Evolutionary conservation across 257 asterid species (phyloP).

Genomic region (Jaltomata sinuosa): DNA sequence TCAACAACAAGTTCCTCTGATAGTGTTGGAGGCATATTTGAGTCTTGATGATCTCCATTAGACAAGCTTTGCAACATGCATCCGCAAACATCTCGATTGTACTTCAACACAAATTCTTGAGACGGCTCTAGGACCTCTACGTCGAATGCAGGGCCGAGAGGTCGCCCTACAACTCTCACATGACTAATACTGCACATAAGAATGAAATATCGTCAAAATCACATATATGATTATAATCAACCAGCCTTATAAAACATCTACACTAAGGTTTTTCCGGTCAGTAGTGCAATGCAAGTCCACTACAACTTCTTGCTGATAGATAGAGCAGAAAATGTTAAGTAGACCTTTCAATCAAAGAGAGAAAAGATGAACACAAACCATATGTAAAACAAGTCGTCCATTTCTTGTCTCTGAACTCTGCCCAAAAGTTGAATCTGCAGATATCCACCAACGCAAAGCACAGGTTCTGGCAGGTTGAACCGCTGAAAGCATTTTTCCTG

Average conservation of each 20-base stretch:
- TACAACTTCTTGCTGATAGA: background rate
- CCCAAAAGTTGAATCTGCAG: slow-evolving; percentile 68
- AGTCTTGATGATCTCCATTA: background rate
- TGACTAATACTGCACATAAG: slow-evolving; percentile 3
- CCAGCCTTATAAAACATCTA: background rate
- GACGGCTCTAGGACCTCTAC: slow-evolving; percentile 6
- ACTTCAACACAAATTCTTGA: slow-evolving; percentile 6
- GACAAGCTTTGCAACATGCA: background rate
- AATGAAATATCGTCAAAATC: background rate
- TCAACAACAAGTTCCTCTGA: background rate
- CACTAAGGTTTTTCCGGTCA: background rate
- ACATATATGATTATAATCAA: background rate
- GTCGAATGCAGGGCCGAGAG: slow-evolving; percentile 4
- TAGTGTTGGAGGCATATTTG: background rate
- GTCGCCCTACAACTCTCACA: slow-evolving; percentile 4
- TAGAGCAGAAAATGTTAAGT: background rate
- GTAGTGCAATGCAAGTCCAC: background rate
- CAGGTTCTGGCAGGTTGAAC: slow-evolving; percentile 69
- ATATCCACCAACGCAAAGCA: slow-evolving; percentile 68
- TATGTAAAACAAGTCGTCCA: slow-evolving; percentile 60
- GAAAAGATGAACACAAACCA: slow-evolving; percentile 37
- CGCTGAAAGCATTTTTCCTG: slow-evolving; percentile 76
- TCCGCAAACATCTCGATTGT: background rate
- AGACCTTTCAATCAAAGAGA: background rate
- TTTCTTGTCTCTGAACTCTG: slow-evolving; percentile 63